These are phyloP conservation scores for Pseudogymnoascus sp. DNA, from an alignment of 2,329 filamentous ascomycete genomes.

Conservation along the genomic window DNA sequence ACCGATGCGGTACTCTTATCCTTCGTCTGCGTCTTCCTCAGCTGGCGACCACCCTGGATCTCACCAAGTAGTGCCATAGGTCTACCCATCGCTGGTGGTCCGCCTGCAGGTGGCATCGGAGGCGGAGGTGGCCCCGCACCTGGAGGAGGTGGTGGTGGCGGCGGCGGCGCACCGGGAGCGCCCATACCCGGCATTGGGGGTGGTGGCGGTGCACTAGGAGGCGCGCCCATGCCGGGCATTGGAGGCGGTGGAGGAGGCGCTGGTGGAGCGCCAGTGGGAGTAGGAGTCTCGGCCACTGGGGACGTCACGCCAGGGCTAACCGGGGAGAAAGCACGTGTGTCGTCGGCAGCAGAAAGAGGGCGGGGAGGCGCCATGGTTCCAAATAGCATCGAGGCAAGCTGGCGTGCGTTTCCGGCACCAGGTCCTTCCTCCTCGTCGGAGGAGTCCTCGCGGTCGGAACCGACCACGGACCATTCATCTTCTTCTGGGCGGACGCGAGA, in stretches of 20 bases:
- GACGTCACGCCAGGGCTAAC: conserved; percentile 38
- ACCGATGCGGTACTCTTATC: conserved; percentile 69
- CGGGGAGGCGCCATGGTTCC: conserved; percentile 94
- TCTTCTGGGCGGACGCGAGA: conserved; percentile 54
- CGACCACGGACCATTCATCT: conserved; percentile 77
- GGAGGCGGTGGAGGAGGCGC: conserved; percentile 43
- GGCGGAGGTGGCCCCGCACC: conserved; percentile 22
- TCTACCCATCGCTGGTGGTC: conserved; percentile 36
- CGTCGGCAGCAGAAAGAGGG: conserved; percentile 74
- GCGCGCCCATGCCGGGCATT: conserved; percentile 36
- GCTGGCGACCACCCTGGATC: conserved; percentile 69
- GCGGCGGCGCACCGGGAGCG: conserved; percentile 33
- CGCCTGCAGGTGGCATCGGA: conserved; percentile 28
- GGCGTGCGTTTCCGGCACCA: conserved; percentile 76
- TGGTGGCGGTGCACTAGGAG: conserved; percentile 26
- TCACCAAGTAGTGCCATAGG: conserved; percentile 66
- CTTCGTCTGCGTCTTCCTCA: conserved; percentile 86
- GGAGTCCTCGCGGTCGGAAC: conserved; percentile 69
- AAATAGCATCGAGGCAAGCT: conserved; percentile 90
- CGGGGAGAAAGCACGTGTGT: conserved; percentile 46
- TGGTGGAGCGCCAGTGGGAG: conserved; percentile 30
- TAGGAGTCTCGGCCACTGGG: conserved; percentile 36
- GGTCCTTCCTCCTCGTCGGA: conserved; percentile 69
- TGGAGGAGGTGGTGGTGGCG: conserved; percentile 32
- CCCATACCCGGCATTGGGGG: conserved; percentile 29